Base-by-base conservation (phyloP, 192 early-diverging fungal genomes). In the Backusella tarrabulga region DNA sequence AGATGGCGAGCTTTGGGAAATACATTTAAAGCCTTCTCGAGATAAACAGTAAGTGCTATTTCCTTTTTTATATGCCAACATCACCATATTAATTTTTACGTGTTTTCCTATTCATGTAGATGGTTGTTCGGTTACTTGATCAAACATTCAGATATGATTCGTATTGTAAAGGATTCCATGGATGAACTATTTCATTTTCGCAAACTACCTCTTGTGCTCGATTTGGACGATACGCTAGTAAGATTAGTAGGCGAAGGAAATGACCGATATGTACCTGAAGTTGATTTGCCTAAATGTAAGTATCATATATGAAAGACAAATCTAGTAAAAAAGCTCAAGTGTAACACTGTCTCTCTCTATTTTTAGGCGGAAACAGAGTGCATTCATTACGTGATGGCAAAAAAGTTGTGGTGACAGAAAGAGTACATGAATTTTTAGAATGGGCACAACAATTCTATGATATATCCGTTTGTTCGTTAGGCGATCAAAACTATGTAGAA, bases 151-250 rank as follows among this genome's bases (percentile, higher is more conserved):
- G 89, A 92, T 73, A 76, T 92, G 70, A 76, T 79, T 14, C 84
- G 81, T 19, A 83, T 89, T 74, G 90, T 93, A 72, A 82, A 82
- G 21, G 83, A 85, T 15, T 87, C 88, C 35, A 84, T 83, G 42
- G 72, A 84, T 14, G 79, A 79, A 21, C 70, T 94, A 8, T 71
- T 92, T 9, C 71, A 77, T 1, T 77, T 75, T 21, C 80, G 90
- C 56, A 84, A 84, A 42, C 77, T 94, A 7, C 93, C 93, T 1
- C 86, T 94, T 19, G 93, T 94, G 0, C 80, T 94, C 23, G 93
- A 94, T 81, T 78, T 94, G 44, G 93, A 94, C 78, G 93, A 94
- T 77, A 94, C 93, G 0, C 81, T 94, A 0, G 91, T 94, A 17
- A 84, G 93, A 0, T 83, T 91, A 12, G 89, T 93, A 34, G 91